phyloP scores from a whole-genome alignment of 352 stramenopile species.

The Phytophthora hibernalis region DNA sequence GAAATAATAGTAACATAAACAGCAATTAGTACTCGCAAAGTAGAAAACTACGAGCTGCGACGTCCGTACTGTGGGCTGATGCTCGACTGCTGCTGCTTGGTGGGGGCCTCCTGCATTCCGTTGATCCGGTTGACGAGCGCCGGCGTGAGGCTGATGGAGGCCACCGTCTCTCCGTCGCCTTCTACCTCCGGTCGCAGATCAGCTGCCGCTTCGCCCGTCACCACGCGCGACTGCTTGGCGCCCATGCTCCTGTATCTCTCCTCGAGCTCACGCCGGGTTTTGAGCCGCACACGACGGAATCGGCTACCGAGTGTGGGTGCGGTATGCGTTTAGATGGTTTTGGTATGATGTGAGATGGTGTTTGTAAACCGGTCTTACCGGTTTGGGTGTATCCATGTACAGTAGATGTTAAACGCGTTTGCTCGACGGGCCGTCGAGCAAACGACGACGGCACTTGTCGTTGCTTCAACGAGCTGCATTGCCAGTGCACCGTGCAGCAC shows the following conservation, averaged over 20 bases:
- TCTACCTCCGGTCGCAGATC: slow-evolving; percentile 59
- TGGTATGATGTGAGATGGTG: slow-evolving; percentile 3
- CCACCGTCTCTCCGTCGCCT: slow-evolving; percentile 50
- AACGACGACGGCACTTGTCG: no score
- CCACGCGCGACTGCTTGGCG: slow-evolving; percentile 81
- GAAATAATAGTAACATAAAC: slow-evolving; percentile 2
- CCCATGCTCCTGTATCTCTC: slow-evolving; percentile 56
- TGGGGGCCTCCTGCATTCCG: slow-evolving; percentile 37
- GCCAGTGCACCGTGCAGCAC: no score
- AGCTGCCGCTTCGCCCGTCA: slow-evolving; percentile 59
- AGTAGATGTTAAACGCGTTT: neutral
- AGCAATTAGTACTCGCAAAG: neutral
- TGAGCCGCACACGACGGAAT: slow-evolving; percentile 12
- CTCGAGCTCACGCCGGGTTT: slow-evolving; percentile 47
- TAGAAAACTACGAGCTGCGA: neutral
- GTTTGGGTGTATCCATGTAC: no score
- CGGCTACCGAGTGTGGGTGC: neutral
- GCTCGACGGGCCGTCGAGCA: no score
- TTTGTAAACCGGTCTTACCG: neutral
- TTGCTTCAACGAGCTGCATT: no score
- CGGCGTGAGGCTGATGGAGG: slow-evolving; percentile 75
- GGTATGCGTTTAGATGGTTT: slow-evolving; percentile 5
- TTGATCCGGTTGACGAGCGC: slow-evolving; percentile 79
- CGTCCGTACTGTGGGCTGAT: slow-evolving; percentile 56
- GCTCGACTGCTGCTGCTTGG: slow-evolving; percentile 16